Conservation (phyloP, 1,284 basidiomycete genomes). For the Salmacisia buchloeana region DNA sequence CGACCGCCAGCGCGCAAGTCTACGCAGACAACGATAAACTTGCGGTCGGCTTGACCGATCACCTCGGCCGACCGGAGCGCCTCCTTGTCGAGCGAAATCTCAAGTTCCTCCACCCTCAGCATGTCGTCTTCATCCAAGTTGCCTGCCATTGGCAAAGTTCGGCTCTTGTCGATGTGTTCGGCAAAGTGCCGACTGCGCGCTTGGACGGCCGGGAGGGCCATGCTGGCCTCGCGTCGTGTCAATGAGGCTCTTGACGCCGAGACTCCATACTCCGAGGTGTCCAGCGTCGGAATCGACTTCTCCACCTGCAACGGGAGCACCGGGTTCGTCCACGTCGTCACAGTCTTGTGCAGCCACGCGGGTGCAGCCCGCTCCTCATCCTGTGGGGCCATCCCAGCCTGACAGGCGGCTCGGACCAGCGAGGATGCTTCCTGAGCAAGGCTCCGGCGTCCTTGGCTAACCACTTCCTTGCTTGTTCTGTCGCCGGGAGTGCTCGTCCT, state of each 20-base stretch:
- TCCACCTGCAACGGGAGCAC: background rate
- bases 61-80: background rate
- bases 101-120: background rate
- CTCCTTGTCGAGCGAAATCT: background rate
- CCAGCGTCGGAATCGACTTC: background rate
- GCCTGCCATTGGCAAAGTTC: background rate
- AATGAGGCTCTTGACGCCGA: background rate
- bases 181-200: background rate
- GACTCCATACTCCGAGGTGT: too few relatives aligned
- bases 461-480: too few relatives aligned
- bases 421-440: too few relatives aligned
- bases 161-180: background rate
- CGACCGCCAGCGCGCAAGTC: background rate
- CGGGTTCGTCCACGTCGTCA: background rate
- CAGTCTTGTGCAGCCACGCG: background rate
- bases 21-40: conserved; percentile 72
- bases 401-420: too few relatives aligned
- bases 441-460: too few relatives aligned
- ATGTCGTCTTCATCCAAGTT: background rate
- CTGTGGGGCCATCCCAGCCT: background rate
- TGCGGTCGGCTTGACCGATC: conserved; percentile 77
- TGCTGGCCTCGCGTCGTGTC: background rate
- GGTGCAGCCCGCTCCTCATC: background rate
- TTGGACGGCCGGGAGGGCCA: background rate
- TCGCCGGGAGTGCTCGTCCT: too few relatives aligned